phyloP scores from a whole-genome alignment of 352 stramenopile species.

The Elongisporangium prolatum region DNA sequence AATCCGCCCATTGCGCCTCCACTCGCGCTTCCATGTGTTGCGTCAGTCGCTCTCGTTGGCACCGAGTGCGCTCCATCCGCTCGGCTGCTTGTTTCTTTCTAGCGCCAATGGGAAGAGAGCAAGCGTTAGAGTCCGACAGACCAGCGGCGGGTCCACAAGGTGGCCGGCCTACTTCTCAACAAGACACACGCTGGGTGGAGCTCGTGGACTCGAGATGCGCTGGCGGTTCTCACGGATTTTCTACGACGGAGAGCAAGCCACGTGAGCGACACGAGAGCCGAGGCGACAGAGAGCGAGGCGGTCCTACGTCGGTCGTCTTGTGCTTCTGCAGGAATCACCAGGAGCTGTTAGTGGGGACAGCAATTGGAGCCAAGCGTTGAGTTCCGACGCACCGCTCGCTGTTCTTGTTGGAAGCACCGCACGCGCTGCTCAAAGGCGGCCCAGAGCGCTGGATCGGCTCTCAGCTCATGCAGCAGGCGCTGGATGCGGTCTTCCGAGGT shows the following conservation, averaged over 20 bases:
- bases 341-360: constrained; percentile 1
- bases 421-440: constrained; percentile 45
- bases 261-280: neutral
- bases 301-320: constrained; percentile 30
- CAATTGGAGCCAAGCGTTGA: neutral
- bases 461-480: constrained; percentile 23
- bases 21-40: constrained; percentile 29
- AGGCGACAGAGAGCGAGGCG: neutral
- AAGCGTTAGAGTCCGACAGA: neutral
- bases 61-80: constrained; percentile 33
- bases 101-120: constrained; percentile 13
- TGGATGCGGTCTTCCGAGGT: constrained; percentile 6
- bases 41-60: constrained; percentile 40
- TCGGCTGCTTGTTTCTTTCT: constrained; percentile 65
- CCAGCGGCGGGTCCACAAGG: neutral
- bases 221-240: constrained; percentile 66
- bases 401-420: constrained; percentile 33
- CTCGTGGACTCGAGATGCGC: constrained; percentile 20
- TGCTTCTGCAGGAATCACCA: constrained; percentile 19
- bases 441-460: constrained; percentile 47
- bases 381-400: constrained; percentile 25
- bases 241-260: constrained; percentile 15
- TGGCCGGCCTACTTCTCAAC: constrained; percentile 18
- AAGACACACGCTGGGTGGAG: constrained; percentile 9
- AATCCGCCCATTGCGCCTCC: constrained; percentile 27